Evolutionary conservation across 352 stramenopile species (phyloP).

Genomic region (Globisporangium orthogonon): DNA sequence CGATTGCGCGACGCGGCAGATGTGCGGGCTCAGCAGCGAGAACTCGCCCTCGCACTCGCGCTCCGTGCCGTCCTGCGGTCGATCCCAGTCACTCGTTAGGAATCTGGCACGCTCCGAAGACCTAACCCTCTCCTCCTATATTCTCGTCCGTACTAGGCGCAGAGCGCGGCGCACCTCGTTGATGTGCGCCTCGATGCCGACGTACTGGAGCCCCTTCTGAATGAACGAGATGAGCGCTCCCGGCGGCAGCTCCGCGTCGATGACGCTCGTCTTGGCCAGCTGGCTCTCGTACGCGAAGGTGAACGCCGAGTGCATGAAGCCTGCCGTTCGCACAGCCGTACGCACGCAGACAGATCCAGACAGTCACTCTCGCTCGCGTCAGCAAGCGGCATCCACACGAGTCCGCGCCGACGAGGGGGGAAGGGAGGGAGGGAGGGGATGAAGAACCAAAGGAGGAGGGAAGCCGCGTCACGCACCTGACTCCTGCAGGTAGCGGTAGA

Average conservation of each 20-base stretch:
- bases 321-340: constrained; percentile 15
- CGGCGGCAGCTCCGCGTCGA: constrained; percentile 91
- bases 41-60: constrained; percentile 87
- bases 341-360: background rate
- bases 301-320: constrained; percentile 97
- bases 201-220: constrained; percentile 97
- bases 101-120: background rate
- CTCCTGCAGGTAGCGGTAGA: constrained; percentile 97
- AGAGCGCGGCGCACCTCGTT: constrained; percentile 50
- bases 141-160: no score
- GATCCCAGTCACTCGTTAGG: constrained; percentile 1
- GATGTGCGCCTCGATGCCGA: constrained; percentile 88
- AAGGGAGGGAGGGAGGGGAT: background rate
- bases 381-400: background rate
- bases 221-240: constrained; percentile 97
- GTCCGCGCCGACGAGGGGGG: background rate
- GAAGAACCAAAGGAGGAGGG: background rate
- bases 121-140: no score
- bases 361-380: background rate
- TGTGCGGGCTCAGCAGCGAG: constrained; percentile 89
- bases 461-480: constrained; percentile 56
- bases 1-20: constrained; percentile 82
- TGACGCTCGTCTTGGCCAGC: constrained; percentile 90
- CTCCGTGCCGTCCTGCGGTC: constrained; percentile 74
- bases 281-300: constrained; percentile 98